Conservation (phyloP, 139 green algal genomes). For the Coccomyxa sp. region DNA sequence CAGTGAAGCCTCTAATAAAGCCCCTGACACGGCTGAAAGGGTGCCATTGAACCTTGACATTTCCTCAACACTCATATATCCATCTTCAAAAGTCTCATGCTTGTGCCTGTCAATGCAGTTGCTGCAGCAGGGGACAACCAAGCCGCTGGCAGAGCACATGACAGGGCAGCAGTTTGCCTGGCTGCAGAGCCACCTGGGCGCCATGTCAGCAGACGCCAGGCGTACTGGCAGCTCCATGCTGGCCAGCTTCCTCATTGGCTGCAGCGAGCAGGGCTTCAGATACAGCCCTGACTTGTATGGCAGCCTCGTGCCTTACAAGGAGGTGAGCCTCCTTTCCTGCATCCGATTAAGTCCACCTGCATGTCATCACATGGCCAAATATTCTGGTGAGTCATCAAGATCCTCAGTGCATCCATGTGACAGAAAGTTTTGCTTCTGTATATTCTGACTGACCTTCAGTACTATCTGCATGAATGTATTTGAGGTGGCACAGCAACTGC, state of each 20-base stretch:
- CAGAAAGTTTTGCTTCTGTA: no score
- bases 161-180: constrained; percentile 16
- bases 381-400: no score
- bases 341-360: not conserved
- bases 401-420: no score
- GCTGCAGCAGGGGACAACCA: constrained; percentile 1
- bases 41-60: no score
- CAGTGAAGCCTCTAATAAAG: no score
- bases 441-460: no score
- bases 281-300: constrained; percentile 11
- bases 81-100: not conserved
- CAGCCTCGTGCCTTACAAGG: not conserved
- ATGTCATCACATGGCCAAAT: no score
- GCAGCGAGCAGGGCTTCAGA: not conserved
- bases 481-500: no score
- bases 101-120: not conserved
- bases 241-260: constrained; percentile 4
- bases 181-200: constrained; percentile 14
- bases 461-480: no score
- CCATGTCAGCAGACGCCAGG: not conserved
- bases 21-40: no score
- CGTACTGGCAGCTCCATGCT: not conserved
- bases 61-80: no score
- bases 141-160: constrained; percentile 11
- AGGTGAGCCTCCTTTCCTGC: not conserved